Percentiles rank a stretch among this genome's conserved stretches.
Evolutionary conservation across 176 grass and related monocot genomes (phyloP).

Genomic region (Paspalum notatum): DNA sequence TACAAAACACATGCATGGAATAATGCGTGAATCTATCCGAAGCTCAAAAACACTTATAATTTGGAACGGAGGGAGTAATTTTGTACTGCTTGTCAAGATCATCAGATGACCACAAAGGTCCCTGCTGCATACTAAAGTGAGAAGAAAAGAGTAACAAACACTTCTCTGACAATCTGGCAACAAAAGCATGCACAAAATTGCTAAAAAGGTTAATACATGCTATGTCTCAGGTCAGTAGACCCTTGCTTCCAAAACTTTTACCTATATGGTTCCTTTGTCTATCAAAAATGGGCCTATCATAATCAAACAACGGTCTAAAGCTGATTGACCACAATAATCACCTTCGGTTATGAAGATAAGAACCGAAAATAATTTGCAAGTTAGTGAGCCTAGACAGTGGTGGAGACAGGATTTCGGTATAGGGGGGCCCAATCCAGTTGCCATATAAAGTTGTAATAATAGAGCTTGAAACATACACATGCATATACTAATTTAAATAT

Average conservation of each 20-base stretch:
- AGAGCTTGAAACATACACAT: no score
- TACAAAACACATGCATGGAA: no score
- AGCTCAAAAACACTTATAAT: no score
- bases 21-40: no score
- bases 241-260: background rate
- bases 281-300: background rate
- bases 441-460: no score
- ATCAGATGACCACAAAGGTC: constrained; percentile 3
- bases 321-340: background rate
- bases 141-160: background rate
- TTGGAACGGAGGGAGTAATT: background rate
- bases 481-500: no score
- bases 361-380: background rate
- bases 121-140: constrained; percentile 1
- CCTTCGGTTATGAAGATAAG: background rate
- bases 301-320: background rate
- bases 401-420: no score
- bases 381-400: no score
- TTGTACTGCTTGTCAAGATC: constrained; percentile 4
- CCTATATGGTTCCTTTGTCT: background rate
- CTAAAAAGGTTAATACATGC: background rate
- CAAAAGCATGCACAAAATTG: constrained; percentile 28
- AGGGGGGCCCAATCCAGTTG: no score
- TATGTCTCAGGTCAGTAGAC: background rate
- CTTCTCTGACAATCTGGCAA: constrained; percentile 10